Evolutionary conservation across 768 basidiomycete species (phyloP).

Genomic region (Naganishia antarctica): DNA sequence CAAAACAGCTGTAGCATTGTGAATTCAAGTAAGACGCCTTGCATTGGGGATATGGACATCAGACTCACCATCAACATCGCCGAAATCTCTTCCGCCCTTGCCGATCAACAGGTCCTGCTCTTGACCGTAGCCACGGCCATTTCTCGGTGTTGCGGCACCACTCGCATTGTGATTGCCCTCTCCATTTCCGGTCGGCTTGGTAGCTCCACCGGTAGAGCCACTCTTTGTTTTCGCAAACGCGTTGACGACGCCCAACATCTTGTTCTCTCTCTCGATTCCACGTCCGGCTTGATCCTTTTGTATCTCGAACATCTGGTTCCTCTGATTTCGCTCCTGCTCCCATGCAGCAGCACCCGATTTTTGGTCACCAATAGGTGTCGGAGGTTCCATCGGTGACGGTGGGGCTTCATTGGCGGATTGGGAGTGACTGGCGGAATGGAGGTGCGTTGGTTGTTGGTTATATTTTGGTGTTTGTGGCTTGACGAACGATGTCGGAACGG

Average conservation of each 20-base stretch:
- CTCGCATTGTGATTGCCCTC: no score
- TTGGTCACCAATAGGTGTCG: neutral
- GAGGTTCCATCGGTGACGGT: constrained; percentile 1
- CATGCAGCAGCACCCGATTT: constrained; percentile 25
- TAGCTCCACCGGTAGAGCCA: no score
- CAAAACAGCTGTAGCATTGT: constrained; percentile 66
- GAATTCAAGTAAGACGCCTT: neutral
- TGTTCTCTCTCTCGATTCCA: neutral
- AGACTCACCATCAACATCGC: constrained; percentile 76
- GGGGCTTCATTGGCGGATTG: constrained; percentile 26
- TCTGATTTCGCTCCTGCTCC: constrained; percentile 24
- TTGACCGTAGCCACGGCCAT: constrained; percentile 23
- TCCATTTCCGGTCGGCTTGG: no score
- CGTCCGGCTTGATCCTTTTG: neutral
- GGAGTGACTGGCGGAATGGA: no score
- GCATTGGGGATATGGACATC: neutral
- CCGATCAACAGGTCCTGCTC: constrained; percentile 33
- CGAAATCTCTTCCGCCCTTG: constrained; percentile 53
- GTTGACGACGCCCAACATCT: constrained; percentile 29
- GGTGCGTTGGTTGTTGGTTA: constrained; percentile 3
- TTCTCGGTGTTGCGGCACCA: constrained; percentile 10
- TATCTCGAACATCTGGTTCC: constrained; percentile 6
- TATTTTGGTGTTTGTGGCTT: neutral
- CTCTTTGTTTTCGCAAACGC: constrained; percentile 26
- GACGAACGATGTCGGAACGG: no score